Evolutionary conservation across 1,284 basidiomycete genomes (phyloP).

Genomic region (Fomitiporia mediterranea): DNA sequence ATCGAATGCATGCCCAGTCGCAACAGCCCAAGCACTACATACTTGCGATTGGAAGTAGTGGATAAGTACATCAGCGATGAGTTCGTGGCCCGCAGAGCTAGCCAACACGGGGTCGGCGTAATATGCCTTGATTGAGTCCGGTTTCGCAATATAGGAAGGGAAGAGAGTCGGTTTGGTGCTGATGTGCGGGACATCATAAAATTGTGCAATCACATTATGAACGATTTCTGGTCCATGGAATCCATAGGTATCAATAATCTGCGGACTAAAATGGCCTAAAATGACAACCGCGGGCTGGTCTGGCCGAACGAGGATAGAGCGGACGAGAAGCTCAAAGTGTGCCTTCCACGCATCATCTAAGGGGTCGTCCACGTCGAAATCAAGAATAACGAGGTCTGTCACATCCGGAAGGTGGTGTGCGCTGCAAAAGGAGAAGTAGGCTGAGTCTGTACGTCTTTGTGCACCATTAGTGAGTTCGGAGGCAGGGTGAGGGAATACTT

Average conservation of each 20-base stretch:
- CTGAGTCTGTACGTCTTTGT: slow-evolving; percentile 81
- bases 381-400: slow-evolving; percentile 89
- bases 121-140: slow-evolving; percentile 64
- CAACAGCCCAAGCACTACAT: slow-evolving; percentile 79
- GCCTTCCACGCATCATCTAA: slow-evolving; percentile 64
- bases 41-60: slow-evolving; percentile 86
- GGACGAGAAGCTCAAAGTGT: slow-evolving; percentile 87
- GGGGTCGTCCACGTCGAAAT: slow-evolving; percentile 86
- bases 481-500: slow-evolving; percentile 89
- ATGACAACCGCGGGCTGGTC: slow-evolving; percentile 88
- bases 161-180: slow-evolving; percentile 82
- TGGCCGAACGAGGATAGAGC: slow-evolving; percentile 82
- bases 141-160: slow-evolving; percentile 74
- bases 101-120: slow-evolving; percentile 84
- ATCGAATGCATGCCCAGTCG: slow-evolving; percentile 61
- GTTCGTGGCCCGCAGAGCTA: slow-evolving; percentile 72
- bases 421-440: slow-evolving; percentile 91
- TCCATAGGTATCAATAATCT: slow-evolving; percentile 72
- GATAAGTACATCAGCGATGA: slow-evolving; percentile 81
- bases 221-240: slow-evolving; percentile 85
- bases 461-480: slow-evolving; percentile 95
- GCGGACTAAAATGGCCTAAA: slow-evolving; percentile 88
- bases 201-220: slow-evolving; percentile 87
- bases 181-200: slow-evolving; percentile 92
- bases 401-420: slow-evolving; percentile 87